phyloP scores from a whole-genome alignment of 768 basidiomycete species.

The Tulasnella sp. region DNA sequence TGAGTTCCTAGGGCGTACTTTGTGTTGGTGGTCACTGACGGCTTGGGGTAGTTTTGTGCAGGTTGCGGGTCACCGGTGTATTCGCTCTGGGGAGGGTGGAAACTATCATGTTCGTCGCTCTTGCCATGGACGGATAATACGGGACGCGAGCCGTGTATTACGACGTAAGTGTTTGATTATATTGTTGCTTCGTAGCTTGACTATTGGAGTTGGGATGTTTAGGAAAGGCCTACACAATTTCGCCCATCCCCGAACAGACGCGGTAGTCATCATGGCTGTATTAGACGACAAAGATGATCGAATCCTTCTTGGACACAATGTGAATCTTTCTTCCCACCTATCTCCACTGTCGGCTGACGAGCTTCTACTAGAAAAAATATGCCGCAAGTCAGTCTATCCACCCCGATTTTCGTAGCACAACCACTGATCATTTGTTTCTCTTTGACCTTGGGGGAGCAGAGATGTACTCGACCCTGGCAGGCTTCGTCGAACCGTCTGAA shows the following conservation, averaged over 20 bases:
- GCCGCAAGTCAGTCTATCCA: constrained; percentile 24
- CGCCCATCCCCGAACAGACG: constrained; percentile 66
- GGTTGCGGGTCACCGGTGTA: constrained; percentile 71
- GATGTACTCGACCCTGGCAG: constrained; percentile 84
- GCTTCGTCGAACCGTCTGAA: constrained; percentile 91
- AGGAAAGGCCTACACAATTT: constrained; percentile 85
- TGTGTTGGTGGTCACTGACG: not conserved
- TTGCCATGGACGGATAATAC: constrained; percentile 61
- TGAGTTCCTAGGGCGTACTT: constrained; percentile 19
- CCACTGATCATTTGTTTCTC: constrained; percentile 4
- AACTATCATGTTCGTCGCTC: constrained; percentile 63
- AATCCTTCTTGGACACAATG: constrained; percentile 78
- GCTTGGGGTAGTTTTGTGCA: constrained; percentile 61
- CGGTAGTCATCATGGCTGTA: constrained; percentile 85
- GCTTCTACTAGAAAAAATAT: constrained; percentile 23
- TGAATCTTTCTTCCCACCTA: constrained; percentile 28
- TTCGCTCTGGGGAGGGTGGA: constrained; percentile 95
- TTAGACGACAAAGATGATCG: constrained; percentile 69
- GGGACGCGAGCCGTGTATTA: constrained; percentile 53
- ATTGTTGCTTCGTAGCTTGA: not conserved
- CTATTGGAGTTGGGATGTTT: constrained; percentile 11
- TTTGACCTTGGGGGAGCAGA: constrained; percentile 13
- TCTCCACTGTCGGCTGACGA: not conserved
- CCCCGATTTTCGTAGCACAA: not conserved
- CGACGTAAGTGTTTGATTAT: constrained; percentile 39